Conservation (phyloP, 1,284 basidiomycete species). For the Leccinum pachyderme region DNA sequence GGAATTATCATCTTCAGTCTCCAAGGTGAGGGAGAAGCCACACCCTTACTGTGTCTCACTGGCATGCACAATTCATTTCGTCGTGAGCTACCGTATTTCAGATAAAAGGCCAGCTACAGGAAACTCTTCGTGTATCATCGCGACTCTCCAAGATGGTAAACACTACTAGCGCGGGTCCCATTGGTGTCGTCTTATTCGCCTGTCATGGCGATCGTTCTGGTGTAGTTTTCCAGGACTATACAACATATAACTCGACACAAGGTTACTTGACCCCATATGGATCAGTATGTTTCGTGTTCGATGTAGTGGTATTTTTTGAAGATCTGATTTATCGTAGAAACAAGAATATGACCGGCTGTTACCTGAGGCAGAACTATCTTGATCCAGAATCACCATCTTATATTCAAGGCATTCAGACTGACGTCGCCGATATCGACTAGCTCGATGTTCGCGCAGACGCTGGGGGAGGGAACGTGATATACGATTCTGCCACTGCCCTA, state of each 20-base stretch:
- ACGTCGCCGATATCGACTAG: conserved; percentile 30
- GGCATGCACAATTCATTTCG: not conserved
- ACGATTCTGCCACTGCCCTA: conserved; percentile 37
- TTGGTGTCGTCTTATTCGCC: conserved; percentile 38
- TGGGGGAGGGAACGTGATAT: conserved; percentile 45
- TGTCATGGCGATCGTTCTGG: conserved; percentile 46
- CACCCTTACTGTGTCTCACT: not conserved
- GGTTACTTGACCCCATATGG: conserved; percentile 49
- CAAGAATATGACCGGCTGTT: conserved; percentile 43
- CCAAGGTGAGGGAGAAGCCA: not conserved
- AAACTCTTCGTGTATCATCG: not conserved
- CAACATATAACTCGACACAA: conserved; percentile 39
- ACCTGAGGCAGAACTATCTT: conserved; percentile 41
- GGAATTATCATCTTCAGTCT: not conserved
- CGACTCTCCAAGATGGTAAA: conserved; percentile 25
- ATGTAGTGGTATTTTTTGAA: not conserved
- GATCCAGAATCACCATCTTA: conserved; percentile 25
- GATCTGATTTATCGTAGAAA: conserved; percentile 10
- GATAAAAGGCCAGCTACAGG: conserved; percentile 13
- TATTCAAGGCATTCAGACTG: conserved; percentile 36
- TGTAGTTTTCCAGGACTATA: conserved; percentile 35
- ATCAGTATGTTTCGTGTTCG: conserved; percentile 26
- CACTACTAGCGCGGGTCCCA: conserved; percentile 26
- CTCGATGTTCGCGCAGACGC: conserved; percentile 39
- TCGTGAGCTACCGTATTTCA: not conserved